Evolutionary conservation across 495 filamentous ascomycete genomes (phyloP).

Genomic region (Achaetomiella virescens): DNA sequence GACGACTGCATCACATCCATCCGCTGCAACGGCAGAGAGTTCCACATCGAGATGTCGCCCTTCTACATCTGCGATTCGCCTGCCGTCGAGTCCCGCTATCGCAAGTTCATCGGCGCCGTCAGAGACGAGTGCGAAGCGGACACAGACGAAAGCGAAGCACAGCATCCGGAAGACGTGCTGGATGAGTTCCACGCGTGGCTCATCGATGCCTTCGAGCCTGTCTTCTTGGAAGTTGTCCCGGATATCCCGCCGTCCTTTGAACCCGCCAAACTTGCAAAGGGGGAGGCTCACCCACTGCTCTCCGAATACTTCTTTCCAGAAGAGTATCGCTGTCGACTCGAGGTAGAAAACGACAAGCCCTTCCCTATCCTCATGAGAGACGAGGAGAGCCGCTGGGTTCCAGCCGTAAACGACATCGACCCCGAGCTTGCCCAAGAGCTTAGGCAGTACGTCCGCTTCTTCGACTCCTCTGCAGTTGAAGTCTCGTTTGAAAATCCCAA

Average conservation of each 20-base stretch:
- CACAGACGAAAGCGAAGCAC: not conserved
- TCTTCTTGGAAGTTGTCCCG: slow-evolving; percentile 15
- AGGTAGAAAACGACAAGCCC: slow-evolving; percentile 10
- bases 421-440: slow-evolving; percentile 8
- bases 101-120: slow-evolving; percentile 11
- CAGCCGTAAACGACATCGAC: not conserved
- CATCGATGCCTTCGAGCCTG: slow-evolving; percentile 6
- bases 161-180: slow-evolving; percentile 1
- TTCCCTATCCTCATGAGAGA: slow-evolving; percentile 8
- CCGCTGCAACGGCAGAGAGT: slow-evolving; percentile 17
- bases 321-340: slow-evolving; percentile 10
- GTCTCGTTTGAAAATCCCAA: slow-evolving; percentile 12
- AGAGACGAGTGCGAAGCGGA: slow-evolving; percentile 4
- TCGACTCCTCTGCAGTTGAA: slow-evolving; percentile 8
- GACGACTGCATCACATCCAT: slow-evolving; percentile 11
- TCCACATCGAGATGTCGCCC: slow-evolving; percentile 15
- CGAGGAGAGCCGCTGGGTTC: slow-evolving; percentile 1
- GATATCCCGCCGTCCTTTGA: slow-evolving; percentile 16
- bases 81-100: slow-evolving; percentile 9
- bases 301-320: slow-evolving; percentile 19
- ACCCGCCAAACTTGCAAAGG: slow-evolving; percentile 12
- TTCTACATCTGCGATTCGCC: slow-evolving; percentile 14
- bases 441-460: slow-evolving; percentile 5
- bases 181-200: slow-evolving; percentile 8
- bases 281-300: slow-evolving; percentile 15